Evolutionary conservation across 2,329 filamentous ascomycete species (phyloP), one percentile per base, ranked within the genome.

Genomic region (Talaromyces sp.): DNA sequence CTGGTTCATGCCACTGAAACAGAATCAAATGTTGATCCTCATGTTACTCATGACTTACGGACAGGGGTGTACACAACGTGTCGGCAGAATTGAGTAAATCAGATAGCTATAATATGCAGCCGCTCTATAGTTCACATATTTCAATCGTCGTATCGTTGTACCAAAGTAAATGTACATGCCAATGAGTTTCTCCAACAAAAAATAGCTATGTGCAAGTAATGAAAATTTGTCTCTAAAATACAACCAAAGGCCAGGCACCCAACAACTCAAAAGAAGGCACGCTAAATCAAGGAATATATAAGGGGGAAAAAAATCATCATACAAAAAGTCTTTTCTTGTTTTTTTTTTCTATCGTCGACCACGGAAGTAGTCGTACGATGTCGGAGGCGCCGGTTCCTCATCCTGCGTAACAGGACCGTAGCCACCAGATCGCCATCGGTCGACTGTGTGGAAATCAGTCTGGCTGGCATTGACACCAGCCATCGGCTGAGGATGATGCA

Each of bases 341-440:
- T 29, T 38, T 54, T 27, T 35, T 24, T 14, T 8, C 58, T 58
- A 64, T 63, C 61, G 54, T 59, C 55, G 51, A 26, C 62, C 61
- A 14, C 73, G 71, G 59, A 72, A 75, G 38, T 69, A 63, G 10
- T 75, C 73, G 59, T 75, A 75, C 14, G 73, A 74, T 4, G 69
- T 74, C 41, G 68, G 65, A 52, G 17, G 5, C 7, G 24, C 27
- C 5, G 54, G 57, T 21, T 68, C 71, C 14, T 76, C 73, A 9
- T 63, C 63, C 64, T 75, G 73, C 8, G 68, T 67, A 19, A 76
- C 66, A 64, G 73, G 74, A 6, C 73, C 74, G 57, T 76, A 76
- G 8, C 74, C 73, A 41, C 68, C 65, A 2, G 68, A 64, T 21
- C 68, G 71, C 74, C 75, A 77, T 54, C 71, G 69, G 56, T 72